Conservation (phyloP, 768 basidiomycete genomes). For the Lactifluus hygrophoroides region DNA sequence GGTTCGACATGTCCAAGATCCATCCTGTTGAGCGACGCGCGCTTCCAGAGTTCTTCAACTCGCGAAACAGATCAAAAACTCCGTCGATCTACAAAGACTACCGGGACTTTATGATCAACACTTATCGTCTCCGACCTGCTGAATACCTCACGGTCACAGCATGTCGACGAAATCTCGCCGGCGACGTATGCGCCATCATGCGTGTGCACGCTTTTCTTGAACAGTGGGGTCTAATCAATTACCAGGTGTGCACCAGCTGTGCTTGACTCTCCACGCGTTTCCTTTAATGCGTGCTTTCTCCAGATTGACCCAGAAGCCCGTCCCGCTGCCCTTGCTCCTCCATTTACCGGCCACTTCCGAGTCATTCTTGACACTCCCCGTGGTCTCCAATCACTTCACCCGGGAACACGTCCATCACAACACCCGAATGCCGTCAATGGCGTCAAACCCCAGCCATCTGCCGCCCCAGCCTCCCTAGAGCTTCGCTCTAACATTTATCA, state of each 20-base stretch:
- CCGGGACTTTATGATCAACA: constrained; percentile 99
- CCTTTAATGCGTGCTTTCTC: constrained; percentile 7
- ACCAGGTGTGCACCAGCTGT: constrained; percentile 58
- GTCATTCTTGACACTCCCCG: constrained; percentile 95
- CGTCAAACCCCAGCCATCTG: constrained; percentile 31
- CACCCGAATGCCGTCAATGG: constrained; percentile 41
- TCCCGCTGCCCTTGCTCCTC: constrained; percentile 89
- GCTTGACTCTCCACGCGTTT: neutral
- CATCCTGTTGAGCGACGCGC: constrained; percentile 88
- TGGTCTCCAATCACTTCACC: constrained; percentile 88
- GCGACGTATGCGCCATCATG: constrained; percentile 98
- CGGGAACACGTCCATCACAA: constrained; percentile 55
- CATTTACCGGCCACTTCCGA: constrained; percentile 98
- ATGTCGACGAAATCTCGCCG: constrained; percentile 90
- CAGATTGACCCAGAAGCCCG: constrained; percentile 97
- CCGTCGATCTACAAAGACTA: constrained; percentile 98
- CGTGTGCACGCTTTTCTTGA: constrained; percentile 97
- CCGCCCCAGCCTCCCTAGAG: constrained; percentile 70
- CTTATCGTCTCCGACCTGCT: constrained; percentile 84
- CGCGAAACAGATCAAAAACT: constrained; percentile 89
- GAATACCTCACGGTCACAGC: constrained; percentile 98
- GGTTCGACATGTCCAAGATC: constrained; percentile 95
- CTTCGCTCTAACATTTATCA: constrained; percentile 84
- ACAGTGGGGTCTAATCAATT: constrained; percentile 98
- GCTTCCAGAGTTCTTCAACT: constrained; percentile 97